These are phyloP conservation scores for Ilyonectria mors-panacis DNA, from an alignment of 2,329 filamentous ascomycete genomes.

Conservation along the genomic window DNA sequence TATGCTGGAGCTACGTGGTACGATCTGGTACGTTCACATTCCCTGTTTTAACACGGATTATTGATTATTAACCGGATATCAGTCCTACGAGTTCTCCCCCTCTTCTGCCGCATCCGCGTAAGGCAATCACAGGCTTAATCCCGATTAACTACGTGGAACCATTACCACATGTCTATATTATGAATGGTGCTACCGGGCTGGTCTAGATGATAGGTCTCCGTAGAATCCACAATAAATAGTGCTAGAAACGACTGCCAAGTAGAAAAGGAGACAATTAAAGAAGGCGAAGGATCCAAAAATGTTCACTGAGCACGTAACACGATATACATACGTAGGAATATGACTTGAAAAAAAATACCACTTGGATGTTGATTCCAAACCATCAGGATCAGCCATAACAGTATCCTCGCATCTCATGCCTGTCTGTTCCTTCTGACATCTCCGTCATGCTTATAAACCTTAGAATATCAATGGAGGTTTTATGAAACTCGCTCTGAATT, in stretches of 20 bases:
- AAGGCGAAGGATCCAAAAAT: too few relatives aligned
- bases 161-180: background rate
- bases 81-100: conserved; percentile 22
- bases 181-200: background rate
- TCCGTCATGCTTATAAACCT: too few relatives aligned
- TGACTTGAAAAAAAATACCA: too few relatives aligned
- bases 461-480: too few relatives aligned
- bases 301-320: too few relatives aligned
- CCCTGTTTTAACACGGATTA: background rate
- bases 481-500: too few relatives aligned
- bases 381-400: too few relatives aligned
- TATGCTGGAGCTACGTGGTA: conserved; percentile 52
- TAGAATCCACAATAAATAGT: background rate
- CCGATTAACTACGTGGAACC: background rate
- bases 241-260: background rate
- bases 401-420: too few relatives aligned
- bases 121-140: background rate
- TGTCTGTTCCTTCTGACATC: too few relatives aligned
- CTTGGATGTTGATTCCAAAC: too few relatives aligned
- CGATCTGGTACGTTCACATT: conserved; percentile 44
- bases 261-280: background rate
- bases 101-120: background rate
- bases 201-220: background rate
- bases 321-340: too few relatives aligned
- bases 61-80: background rate